Evolutionary conservation across 2,329 filamentous ascomycete genomes (phyloP).

Genomic region (Paecilomyces sp.): DNA sequence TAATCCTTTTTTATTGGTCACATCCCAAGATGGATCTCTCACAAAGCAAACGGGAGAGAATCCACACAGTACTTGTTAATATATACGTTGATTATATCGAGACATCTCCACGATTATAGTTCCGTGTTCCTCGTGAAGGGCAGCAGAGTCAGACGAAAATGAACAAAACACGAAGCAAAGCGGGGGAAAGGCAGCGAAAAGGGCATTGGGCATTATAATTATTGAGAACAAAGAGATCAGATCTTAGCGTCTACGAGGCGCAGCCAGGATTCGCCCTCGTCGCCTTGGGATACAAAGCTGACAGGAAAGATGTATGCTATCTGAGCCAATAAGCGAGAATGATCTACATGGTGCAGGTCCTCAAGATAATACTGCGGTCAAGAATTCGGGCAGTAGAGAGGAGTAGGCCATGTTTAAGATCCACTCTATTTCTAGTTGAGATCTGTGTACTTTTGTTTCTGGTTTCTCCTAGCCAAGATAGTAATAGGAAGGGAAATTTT

Average conservation of each 20-base stretch:
- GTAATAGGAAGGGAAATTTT: background rate
- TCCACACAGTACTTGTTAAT: no score
- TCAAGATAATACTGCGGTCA: background rate
- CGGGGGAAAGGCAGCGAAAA: background rate
- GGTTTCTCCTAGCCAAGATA: background rate
- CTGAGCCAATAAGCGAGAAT: background rate
- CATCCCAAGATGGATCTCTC: no score
- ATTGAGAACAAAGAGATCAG: background rate
- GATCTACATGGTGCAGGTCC: background rate
- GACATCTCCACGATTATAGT: no score
- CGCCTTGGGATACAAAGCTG: background rate
- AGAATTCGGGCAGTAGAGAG: background rate
- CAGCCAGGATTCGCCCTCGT: background rate
- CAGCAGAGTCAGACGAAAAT: background rate
- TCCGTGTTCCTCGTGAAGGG: background rate
- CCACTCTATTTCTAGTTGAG: background rate
- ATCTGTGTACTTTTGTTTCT: background rate
- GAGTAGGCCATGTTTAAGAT: background rate
- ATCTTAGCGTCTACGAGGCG: background rate
- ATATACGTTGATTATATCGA: no score
- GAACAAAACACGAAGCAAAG: background rate
- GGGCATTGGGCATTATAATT: background rate
- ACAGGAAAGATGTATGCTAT: background rate
- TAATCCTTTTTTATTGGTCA: no score
- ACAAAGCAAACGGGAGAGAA: no score